phyloP scores from a whole-genome alignment of 768 basidiomycete genomes.

The Lyophyllum semitale region DNA sequence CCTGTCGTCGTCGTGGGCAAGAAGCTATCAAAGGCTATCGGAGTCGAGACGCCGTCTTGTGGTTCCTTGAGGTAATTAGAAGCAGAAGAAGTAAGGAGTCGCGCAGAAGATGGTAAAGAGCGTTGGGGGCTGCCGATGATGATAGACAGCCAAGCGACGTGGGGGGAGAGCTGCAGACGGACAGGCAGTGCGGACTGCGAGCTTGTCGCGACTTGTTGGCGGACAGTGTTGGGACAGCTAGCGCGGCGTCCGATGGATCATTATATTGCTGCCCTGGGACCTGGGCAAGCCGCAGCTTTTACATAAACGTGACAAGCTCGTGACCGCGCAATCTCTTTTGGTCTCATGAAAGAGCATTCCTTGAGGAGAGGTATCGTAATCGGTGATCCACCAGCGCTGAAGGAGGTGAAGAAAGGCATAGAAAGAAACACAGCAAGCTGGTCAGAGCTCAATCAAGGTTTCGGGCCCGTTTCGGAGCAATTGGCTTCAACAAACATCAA shows the following conservation, averaged over 20 bases:
- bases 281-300: constrained; percentile 15
- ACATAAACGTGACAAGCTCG: background rate
- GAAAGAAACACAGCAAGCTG: too few relatives aligned
- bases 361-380: too few relatives aligned
- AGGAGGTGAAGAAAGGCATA: too few relatives aligned
- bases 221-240: too few relatives aligned
- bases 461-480: too few relatives aligned
- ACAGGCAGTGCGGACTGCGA: constrained; percentile 18
- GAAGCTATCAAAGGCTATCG: background rate
- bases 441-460: too few relatives aligned
- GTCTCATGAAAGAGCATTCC: too few relatives aligned
- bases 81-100: background rate
- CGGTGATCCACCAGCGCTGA: too few relatives aligned
- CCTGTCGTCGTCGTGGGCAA: background rate
- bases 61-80: background rate
- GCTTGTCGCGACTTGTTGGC: constrained; percentile 17
- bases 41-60: background rate
- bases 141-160: background rate
- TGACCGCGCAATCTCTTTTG: too few relatives aligned
- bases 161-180: background rate
- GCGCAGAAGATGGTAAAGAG: constrained; percentile 37
- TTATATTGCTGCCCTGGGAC: too few relatives aligned
- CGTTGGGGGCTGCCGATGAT: constrained; percentile 22
- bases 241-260: too few relatives aligned
- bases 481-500: too few relatives aligned